Percentiles rank a stretch among this genome's conserved stretches.
These are phyloP conservation scores for Populus ilicifolia DNA, from an alignment of 345 rosid species.

Conservation along the genomic window DNA sequence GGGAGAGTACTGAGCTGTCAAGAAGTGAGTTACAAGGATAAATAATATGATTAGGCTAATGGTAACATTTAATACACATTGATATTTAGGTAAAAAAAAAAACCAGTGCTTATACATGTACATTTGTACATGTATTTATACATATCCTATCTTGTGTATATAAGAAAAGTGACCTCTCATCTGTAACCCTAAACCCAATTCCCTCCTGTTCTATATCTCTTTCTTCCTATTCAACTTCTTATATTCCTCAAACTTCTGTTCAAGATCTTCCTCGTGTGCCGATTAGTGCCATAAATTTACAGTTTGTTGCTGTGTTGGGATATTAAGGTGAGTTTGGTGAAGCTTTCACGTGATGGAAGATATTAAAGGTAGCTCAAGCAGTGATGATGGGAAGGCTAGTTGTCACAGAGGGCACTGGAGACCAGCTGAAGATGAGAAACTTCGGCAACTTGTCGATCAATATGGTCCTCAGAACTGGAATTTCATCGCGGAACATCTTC, in stretches of 20 bases:
- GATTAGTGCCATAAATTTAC: neutral
- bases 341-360: conserved; percentile 4
- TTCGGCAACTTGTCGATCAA: conserved; percentile 54
- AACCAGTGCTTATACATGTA: neutral
- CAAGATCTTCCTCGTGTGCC: neutral
- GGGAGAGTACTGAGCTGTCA: neutral
- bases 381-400: conserved; percentile 32
- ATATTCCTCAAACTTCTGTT: neutral
- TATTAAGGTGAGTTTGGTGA: neutral
- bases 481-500: conserved; percentile 64
- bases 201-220: neutral
- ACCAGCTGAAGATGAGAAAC: conserved; percentile 69
- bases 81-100: neutral
- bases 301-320: neutral
- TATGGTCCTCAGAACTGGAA: conserved; percentile 75
- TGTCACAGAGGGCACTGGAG: conserved; percentile 75
- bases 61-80: neutral
- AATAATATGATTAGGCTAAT: too few species aligned
- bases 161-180: conserved; percentile 9
- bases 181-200: conserved; percentile 16
- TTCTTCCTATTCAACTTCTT: neutral
- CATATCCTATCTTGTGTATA: neutral
- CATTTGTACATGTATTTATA: neutral
- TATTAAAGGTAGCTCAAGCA: conserved; percentile 28
- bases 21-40: neutral